These are phyloP conservation scores for Fusarium denticulatum DNA, from an alignment of 2,329 filamentous ascomycete species.

Conservation along the genomic window DNA sequence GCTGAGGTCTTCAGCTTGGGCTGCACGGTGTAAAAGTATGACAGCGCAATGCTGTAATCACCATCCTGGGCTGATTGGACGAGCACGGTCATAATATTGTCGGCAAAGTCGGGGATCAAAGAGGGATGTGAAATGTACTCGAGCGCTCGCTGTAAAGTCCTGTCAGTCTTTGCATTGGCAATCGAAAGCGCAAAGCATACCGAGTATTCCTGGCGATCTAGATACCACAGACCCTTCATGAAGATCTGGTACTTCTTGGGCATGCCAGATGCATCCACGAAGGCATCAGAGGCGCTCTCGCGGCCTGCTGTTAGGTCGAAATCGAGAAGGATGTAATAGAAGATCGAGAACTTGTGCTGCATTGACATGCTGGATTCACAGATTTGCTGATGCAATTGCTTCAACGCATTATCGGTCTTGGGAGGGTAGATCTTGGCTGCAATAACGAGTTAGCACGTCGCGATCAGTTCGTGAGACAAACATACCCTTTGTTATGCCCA, in stretches of 20 bases:
- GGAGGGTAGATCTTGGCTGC: constrained; percentile 78
- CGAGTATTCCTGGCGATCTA: constrained; percentile 77
- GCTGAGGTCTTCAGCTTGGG: constrained; percentile 73
- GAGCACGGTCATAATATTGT: constrained; percentile 79
- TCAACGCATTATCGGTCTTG: constrained; percentile 72
- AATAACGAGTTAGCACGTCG: neutral
- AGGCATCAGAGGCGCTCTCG: constrained; percentile 62
- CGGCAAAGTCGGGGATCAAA: constrained; percentile 81
- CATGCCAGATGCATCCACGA: constrained; percentile 71
- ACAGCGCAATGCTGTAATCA: constrained; percentile 74
- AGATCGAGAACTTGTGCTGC: constrained; percentile 82
- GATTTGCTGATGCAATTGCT: constrained; percentile 76
- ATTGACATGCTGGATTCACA: constrained; percentile 70
- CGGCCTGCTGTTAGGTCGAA: constrained; percentile 66
- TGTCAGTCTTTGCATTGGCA: neutral
- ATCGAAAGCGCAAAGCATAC: constrained; percentile 48
- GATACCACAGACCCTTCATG: constrained; percentile 83
- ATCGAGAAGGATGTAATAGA: constrained; percentile 87
- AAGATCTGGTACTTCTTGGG: constrained; percentile 82
- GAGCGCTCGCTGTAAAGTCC: constrained; percentile 65
- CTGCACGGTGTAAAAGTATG: constrained; percentile 81
- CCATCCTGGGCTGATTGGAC: constrained; percentile 67
- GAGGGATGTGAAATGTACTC: constrained; percentile 83
- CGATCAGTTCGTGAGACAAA: rapidly evolving
- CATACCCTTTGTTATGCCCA: constrained; percentile 76